Percentiles rank a stretch among this genome's conserved stretches.
phyloP scores from a whole-genome alignment of 331 rosid species.

The Pyrus hybrid region DNA sequence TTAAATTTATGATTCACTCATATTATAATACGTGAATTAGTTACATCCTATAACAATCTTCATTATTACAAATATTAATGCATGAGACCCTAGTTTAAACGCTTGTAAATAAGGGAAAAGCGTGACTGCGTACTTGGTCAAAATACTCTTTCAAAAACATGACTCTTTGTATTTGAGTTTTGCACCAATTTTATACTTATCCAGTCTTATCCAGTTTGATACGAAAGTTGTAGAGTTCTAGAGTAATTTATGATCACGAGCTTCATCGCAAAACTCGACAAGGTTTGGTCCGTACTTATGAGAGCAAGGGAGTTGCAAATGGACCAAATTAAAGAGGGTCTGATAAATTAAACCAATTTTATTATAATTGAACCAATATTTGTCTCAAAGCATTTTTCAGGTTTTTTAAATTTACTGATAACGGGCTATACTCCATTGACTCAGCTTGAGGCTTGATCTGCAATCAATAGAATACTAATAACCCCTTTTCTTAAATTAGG shows the following conservation, averaged over 20 bases:
- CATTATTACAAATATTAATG: not conserved
- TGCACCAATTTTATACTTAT: not conserved
- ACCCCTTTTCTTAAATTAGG: not conserved
- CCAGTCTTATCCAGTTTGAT: no score
- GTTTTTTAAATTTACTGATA: not conserved
- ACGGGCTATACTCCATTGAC: not conserved
- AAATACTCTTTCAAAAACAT: not conserved
- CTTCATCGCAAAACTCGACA: not conserved
- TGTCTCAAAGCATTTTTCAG: not conserved
- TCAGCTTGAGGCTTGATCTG: not conserved
- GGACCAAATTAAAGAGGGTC: not conserved
- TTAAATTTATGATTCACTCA: no score
- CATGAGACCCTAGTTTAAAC: not conserved
- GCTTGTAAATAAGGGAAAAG: not conserved
- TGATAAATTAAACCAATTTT: not conserved
- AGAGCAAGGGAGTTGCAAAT: not conserved
- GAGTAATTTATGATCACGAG: not conserved
- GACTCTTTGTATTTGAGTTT: not conserved
- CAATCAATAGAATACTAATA: not conserved
- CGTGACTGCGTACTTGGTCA: rapidly evolving
- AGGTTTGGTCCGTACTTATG: not conserved
- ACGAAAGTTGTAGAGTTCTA: no score
- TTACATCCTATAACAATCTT: no score
- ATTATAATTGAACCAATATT: not conserved
- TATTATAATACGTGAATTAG: no score